These are phyloP conservation scores for Colletotrichum phormii DNA, from an alignment of 2,329 filamentous ascomycete species.

Conservation along the genomic window DNA sequence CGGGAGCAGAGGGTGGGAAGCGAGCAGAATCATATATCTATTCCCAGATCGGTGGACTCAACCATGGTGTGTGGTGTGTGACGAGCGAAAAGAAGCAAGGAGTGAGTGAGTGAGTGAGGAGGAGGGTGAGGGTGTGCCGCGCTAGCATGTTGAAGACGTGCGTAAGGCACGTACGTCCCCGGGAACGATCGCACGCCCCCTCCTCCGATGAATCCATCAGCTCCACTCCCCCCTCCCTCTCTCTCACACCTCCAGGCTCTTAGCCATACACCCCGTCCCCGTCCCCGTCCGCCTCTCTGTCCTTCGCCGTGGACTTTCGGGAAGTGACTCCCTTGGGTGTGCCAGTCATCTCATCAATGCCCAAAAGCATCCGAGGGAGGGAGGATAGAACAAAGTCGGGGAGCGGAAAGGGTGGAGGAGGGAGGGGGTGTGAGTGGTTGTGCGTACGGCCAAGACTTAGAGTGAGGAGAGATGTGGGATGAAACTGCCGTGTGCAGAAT, in stretches of 20 bases:
- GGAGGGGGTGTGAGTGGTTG: background rate
- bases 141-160: conserved; percentile 4
- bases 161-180: background rate
- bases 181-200: background rate
- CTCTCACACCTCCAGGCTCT: no score
- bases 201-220: background rate
- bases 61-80: conserved; percentile 1
- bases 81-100: background rate
- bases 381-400: background rate
- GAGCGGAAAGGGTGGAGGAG: background rate
- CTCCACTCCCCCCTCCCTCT: background rate
- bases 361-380: conserved; percentile 4
- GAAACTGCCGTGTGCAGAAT: background rate
- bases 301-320: background rate
- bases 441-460: background rate
- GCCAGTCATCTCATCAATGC: background rate
- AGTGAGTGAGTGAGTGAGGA: background rate
- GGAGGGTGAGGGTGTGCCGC: background rate
- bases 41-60: conserved; percentile 19
- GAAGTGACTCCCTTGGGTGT: background rate
- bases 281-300: background rate
- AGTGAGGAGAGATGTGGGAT: background rate
- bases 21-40: conserved; percentile 30
- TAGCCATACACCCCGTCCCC: background rate
- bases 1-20: conserved; percentile 6